A percentile compares a stretch with the other conserved stretches of the same genome.
These are phyloP conservation scores for Lactarius tabidus DNA, from an alignment of 768 basidiomycete genomes.

Conservation along the genomic window DNA sequence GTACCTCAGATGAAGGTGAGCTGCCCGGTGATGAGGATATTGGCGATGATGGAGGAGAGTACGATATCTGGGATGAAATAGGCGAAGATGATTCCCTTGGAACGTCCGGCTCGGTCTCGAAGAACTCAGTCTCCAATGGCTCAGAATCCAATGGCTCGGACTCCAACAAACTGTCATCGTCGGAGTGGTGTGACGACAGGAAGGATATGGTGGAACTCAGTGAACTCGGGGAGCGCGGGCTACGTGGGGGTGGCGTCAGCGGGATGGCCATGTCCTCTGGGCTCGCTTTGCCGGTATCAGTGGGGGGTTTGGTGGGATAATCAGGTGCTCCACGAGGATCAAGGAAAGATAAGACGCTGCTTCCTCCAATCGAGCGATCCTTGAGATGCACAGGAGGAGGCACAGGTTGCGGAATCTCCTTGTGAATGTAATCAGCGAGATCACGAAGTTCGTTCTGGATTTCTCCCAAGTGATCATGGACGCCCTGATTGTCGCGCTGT, in stretches of 20 bases:
- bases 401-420: slow-evolving; percentile 10
- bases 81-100: slow-evolving; percentile 16
- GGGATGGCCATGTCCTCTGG: slow-evolving; percentile 31
- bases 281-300: slow-evolving; percentile 8
- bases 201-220: slow-evolving; percentile 39
- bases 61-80: slow-evolving; percentile 13
- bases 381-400: slow-evolving; percentile 4
- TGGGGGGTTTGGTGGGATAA: slow-evolving; percentile 13
- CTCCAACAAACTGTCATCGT: slow-evolving; percentile 52
- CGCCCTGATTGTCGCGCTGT: slow-evolving; percentile 58
- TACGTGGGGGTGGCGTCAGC: slow-evolving; percentile 43
- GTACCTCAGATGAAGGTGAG: slow-evolving; percentile 11
- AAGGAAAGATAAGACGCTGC: slow-evolving; percentile 35
- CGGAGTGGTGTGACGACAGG: slow-evolving; percentile 67
- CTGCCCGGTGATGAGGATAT: slow-evolving; percentile 33
- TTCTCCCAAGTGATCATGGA: slow-evolving; percentile 63
- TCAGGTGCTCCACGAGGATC: slow-evolving; percentile 26
- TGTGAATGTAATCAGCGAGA: slow-evolving; percentile 38
- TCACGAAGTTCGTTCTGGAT: slow-evolving; percentile 67
- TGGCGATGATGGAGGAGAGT: slow-evolving; percentile 38
- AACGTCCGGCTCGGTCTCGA: slow-evolving; percentile 34
- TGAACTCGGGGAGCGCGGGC: slow-evolving; percentile 41
- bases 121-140: slow-evolving; percentile 34
- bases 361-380: slow-evolving; percentile 28
- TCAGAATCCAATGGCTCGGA: slow-evolving; percentile 30